Conservation (phyloP, 2,329 filamentous ascomycete genomes). For the Tolypocladium cylindrosporum region DNA sequence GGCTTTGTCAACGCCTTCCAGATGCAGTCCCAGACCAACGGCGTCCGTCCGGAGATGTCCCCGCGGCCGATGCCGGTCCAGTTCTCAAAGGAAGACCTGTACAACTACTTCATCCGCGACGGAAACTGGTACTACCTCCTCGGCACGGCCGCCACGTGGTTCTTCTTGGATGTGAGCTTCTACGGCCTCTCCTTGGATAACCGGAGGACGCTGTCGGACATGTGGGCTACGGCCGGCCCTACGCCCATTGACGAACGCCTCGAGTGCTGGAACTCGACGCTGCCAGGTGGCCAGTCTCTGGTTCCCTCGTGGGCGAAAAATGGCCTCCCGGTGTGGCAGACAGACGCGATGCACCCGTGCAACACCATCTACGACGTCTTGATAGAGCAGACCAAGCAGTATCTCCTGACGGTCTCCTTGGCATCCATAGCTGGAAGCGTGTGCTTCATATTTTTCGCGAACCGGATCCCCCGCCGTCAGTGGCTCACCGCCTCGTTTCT, state of each 20-base stretch:
- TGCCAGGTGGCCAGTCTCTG: conserved; percentile 31
- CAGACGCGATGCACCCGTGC: conserved; percentile 36
- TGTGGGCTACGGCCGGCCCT: conserved; percentile 26
- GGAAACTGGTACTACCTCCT: conserved; percentile 25
- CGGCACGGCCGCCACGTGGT: conserved; percentile 37
- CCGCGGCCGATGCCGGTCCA: conserved; percentile 32
- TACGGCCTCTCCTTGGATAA: conserved; percentile 42
- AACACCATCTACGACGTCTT: conserved; percentile 42
- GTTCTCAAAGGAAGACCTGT: conserved; percentile 37
- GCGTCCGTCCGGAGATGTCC: conserved; percentile 21
- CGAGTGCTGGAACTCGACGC: conserved; percentile 36
- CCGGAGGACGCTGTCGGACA: conserved; percentile 23
- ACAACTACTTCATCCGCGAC: conserved; percentile 37
- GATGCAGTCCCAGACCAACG: conserved; percentile 9
- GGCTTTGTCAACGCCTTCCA: conserved; percentile 9
- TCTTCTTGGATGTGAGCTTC: conserved; percentile 44
- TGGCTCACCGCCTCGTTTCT: conserved; percentile 42
- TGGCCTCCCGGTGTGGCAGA: conserved; percentile 39
- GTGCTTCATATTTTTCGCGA: conserved; percentile 37
- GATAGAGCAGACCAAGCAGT: conserved; percentile 41
- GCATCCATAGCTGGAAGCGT: conserved; percentile 39
- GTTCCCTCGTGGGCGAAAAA: conserved; percentile 28
- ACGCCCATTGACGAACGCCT: conserved; percentile 25
- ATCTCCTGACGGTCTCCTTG: conserved; percentile 39
- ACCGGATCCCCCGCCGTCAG: conserved; percentile 35